Conservation (phyloP, 495 filamentous ascomycete species). For the Hyaloscypha finlandica region DNA sequence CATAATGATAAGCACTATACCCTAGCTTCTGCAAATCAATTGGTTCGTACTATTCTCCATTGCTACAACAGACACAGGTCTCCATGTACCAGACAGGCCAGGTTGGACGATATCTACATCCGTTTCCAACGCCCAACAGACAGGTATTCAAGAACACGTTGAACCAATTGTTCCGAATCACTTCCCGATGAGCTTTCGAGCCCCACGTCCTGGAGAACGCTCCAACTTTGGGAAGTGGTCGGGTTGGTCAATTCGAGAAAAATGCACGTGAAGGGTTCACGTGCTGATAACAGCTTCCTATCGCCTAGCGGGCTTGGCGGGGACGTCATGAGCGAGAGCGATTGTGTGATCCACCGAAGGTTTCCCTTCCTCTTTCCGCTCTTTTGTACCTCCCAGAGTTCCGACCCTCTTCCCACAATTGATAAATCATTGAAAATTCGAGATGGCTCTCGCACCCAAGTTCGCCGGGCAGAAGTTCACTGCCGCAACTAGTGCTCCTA, state of each 20-base stretch:
- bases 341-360: neutral
- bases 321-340: neutral
- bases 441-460: constrained; percentile 77
- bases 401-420: neutral
- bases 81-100: no score
- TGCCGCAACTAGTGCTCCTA: constrained; percentile 40
- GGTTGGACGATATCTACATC: no score
- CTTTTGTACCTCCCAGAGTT: neutral
- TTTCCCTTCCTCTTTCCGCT: neutral
- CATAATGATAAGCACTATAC: constrained; percentile 10
- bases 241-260: neutral
- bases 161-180: no score
- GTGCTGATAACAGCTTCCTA: neutral
- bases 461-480: constrained; percentile 70
- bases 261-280: neutral
- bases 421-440: neutral
- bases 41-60: neutral
- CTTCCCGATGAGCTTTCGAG: no score
- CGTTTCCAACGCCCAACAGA: no score
- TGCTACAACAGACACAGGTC: no score
- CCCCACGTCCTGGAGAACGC: no score
- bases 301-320: neutral
- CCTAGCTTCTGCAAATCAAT: neutral
- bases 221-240: no score
- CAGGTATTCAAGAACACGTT: no score